Conservation (phyloP, 179 eudicot species). For the Amaranthus tricolor region DNA sequence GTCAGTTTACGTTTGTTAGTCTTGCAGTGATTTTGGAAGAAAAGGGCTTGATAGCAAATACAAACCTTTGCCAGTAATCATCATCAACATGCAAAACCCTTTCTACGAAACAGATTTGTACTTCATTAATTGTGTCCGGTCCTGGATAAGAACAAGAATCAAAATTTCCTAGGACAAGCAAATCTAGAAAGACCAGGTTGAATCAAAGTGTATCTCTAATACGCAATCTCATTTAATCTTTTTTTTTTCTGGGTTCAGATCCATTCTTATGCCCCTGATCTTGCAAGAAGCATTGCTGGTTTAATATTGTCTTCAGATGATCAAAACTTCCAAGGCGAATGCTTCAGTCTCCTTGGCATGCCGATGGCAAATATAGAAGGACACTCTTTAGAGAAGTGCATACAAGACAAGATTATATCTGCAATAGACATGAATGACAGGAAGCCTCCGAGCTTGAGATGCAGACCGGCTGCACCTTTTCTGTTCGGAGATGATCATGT, state of each 20-base stretch:
- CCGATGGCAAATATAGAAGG: constrained; percentile 32
- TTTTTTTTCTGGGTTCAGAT: constrained; percentile 42
- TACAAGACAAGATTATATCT: constrained; percentile 54
- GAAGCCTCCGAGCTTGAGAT: constrained; percentile 33
- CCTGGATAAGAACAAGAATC: neutral
- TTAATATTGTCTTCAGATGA: constrained; percentile 72
- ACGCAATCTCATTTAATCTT: constrained; percentile 8
- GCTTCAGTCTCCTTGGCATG: constrained; percentile 72
- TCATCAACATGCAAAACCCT: no score
- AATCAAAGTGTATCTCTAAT: neutral
- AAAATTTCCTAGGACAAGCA: neutral
- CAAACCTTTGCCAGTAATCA: no score
- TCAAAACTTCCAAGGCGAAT: constrained; percentile 59
- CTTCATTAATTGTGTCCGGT: no score
- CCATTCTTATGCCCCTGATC: constrained; percentile 82
- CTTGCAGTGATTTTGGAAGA: no score
- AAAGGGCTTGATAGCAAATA: no score
- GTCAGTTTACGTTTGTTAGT: no score
- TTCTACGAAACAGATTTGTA: no score
- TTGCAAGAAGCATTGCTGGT: constrained; percentile 79
- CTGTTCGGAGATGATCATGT: constrained; percentile 53
- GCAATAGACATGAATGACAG: constrained; percentile 57
- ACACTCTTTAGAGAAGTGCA: constrained; percentile 51
- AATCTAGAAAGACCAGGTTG: neutral
- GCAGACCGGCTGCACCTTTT: constrained; percentile 42